Evolutionary conservation across 371 early-diverging fungal genomes (phyloP), one percentile per base, ranked within the genome.

Genomic region (Mortierella sp.): DNA sequence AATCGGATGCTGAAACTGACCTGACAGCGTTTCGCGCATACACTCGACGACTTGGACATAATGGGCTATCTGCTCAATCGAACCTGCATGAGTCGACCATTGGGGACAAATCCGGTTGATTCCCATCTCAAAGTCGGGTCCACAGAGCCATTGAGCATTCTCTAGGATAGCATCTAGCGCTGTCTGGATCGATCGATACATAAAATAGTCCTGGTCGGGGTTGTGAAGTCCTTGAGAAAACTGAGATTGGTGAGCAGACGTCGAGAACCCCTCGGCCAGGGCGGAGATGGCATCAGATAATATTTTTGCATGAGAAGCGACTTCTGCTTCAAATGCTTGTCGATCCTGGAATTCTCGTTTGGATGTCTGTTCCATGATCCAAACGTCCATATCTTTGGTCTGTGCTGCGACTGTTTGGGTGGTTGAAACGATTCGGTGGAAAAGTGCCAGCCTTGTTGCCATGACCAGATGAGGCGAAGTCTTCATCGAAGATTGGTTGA

Each of bases 21-120:
- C 69, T 0, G 77, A 72, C 3, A 77, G 43, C 1, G 68, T 77
- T 55, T 77, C 72, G 7, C 69, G 61, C 72, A 77, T 77, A 47
- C 72, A 72, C 56, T 77, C 77, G 2, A 72, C 63, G 25, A 72
- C 72, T 61, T 77, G 77, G 18, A 77, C 77, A 55, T 77, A 77
- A 25, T 72, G 77, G 1, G 72, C 72, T 44, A 77, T 58, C 26
- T 77, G 72, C 55, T 77, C 77, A 16, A 72, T 52, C 43, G 69
- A 68, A 1, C 62, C 51, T 25, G 63, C 77, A 37, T 77, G 66
- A 0, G 25, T 3, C 5, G 66, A 48, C 77, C 77, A 77, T 29
- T 72, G 69, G 0, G 72, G 69, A 44, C 77, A 72, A 9, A 77
- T 72, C 18, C 77, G 61, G 44, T 66, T 72, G 59, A 77, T 68